Conservation (phyloP, 768 basidiomycete species). For the Coprinopsis strossmayeri region DNA sequence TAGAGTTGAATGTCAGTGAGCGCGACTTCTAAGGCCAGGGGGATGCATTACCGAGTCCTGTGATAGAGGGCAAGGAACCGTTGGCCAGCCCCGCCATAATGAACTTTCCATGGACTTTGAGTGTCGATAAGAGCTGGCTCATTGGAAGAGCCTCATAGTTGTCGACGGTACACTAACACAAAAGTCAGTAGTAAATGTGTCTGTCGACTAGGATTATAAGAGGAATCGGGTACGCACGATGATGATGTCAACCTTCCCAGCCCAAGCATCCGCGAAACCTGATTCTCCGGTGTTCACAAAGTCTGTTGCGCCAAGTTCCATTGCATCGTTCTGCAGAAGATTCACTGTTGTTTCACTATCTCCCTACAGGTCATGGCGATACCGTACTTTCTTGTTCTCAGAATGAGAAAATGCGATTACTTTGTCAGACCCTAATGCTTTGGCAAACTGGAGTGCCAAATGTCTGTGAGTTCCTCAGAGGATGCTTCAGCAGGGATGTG, state of each 20-base stretch:
- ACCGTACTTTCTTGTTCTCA: conserved; percentile 33
- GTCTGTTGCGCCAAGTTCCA: conserved; percentile 51
- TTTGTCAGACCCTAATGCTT: conserved; percentile 46
- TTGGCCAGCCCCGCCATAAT: conserved; percentile 55
- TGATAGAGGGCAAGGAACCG: conserved; percentile 33
- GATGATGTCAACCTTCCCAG: conserved; percentile 43
- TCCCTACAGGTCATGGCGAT: not conserved
- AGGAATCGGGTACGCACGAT: too few species aligned
- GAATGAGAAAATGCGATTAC: conserved; percentile 56
- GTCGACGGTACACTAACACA: not conserved
- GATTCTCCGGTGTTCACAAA: conserved; percentile 42
- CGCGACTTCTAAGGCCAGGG: conserved; percentile 16
- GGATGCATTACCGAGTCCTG: conserved; percentile 18
- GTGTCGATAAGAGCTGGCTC: conserved; percentile 28
- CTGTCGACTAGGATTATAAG: too few species aligned
- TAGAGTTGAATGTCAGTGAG: conserved; percentile 7
- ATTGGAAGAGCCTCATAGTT: not conserved
- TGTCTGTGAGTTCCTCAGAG: conserved; percentile 17
- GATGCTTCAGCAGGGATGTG: too few species aligned
- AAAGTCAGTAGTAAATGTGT: too few species aligned
- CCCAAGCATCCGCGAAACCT: conserved; percentile 29
- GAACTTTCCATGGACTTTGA: conserved; percentile 47
- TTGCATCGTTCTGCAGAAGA: conserved; percentile 47
- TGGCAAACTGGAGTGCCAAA: conserved; percentile 28
- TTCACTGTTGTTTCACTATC: too few species aligned